Percentiles rank a stretch among this genome's conserved stretches.
phyloP scores from a whole-genome alignment of 1,139 yeast genomes.

The Wickerhamomyces sp. region DNA sequence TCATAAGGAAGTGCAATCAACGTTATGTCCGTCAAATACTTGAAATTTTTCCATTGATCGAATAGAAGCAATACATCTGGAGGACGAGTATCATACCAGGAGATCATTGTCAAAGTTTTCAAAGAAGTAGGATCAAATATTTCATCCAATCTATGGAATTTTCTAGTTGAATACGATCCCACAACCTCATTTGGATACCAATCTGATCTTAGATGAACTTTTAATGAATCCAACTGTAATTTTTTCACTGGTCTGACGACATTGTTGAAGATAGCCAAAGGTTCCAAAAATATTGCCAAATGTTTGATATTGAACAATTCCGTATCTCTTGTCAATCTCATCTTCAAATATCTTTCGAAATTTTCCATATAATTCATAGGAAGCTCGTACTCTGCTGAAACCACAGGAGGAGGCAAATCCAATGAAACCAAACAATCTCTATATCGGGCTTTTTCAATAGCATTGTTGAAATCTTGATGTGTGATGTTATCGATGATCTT shows the following conservation, averaged over 20 bases:
- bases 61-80: conserved; percentile 28
- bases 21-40: conserved; percentile 31
- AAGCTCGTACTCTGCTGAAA: conserved; percentile 29
- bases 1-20: conserved; percentile 31
- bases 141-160: conserved; percentile 26
- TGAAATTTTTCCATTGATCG: conserved; percentile 30
- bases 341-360: conserved; percentile 22
- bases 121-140: conserved; percentile 30
- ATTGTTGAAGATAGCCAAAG: conserved; percentile 29
- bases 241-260: conserved; percentile 17
- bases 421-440: conserved; percentile 27
- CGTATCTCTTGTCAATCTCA: conserved; percentile 16
- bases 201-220: conserved; percentile 35
- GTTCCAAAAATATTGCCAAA: conserved; percentile 33
- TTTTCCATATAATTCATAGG: conserved; percentile 27
- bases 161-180: conserved; percentile 15
- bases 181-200: conserved; percentile 27
- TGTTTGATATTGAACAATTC: conserved; percentile 20
- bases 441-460: conserved; percentile 26
- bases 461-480: conserved; percentile 30
- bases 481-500: conserved; percentile 33
- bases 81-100: conserved; percentile 33
- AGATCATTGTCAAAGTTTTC: conserved; percentile 32
- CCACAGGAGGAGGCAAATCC: conserved; percentile 37
- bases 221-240: conserved; percentile 30